A percentile compares a stretch with the other conserved stretches of the same genome.
These are phyloP conservation scores for Graphilbum sp. DNA, from an alignment of 2,329 filamentous ascomycete genomes.

Conservation along the genomic window DNA sequence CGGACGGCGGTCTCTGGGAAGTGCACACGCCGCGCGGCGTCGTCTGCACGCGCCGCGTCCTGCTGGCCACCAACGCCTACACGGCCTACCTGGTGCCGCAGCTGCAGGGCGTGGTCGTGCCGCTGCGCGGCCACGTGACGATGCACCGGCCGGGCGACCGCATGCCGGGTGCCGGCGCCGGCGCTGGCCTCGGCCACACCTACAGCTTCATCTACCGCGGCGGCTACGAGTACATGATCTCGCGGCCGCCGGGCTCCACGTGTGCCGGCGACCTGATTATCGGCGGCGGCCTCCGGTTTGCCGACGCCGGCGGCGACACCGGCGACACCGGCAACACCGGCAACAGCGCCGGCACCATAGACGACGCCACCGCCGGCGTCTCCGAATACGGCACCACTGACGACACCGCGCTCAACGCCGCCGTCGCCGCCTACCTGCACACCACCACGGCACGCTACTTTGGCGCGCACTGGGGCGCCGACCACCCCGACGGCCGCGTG, in stretches of 20 bases:
- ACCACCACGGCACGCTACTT: constrained; percentile 31
- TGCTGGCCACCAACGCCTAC: constrained; percentile 38
- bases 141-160: constrained; percentile 20
- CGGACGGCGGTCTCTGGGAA: constrained; percentile 15
- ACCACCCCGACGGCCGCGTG: constrained; percentile 22
- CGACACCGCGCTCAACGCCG: constrained; percentile 33
- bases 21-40: constrained; percentile 26
- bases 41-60: constrained; percentile 24
- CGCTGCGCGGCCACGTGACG: constrained; percentile 32
- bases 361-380: constrained; percentile 25
- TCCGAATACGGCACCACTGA: constrained; percentile 33
- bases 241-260: constrained; percentile 28
- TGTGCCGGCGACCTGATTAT: constrained; percentile 39
- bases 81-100: constrained; percentile 25
- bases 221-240: constrained; percentile 54
- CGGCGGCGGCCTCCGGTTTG: constrained; percentile 33
- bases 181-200: constrained; percentile 19
- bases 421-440: constrained; percentile 30
- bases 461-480: constrained; percentile 29
- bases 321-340: constrained; percentile 19
- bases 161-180: constrained; percentile 15
- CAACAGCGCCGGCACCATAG: constrained; percentile 36
- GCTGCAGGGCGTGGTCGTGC: constrained; percentile 30
- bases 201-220: constrained; percentile 44
- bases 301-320: constrained; percentile 18